phyloP scores from a whole-genome alignment of 345 rosid species.

The Citrus reticulata region DNA sequence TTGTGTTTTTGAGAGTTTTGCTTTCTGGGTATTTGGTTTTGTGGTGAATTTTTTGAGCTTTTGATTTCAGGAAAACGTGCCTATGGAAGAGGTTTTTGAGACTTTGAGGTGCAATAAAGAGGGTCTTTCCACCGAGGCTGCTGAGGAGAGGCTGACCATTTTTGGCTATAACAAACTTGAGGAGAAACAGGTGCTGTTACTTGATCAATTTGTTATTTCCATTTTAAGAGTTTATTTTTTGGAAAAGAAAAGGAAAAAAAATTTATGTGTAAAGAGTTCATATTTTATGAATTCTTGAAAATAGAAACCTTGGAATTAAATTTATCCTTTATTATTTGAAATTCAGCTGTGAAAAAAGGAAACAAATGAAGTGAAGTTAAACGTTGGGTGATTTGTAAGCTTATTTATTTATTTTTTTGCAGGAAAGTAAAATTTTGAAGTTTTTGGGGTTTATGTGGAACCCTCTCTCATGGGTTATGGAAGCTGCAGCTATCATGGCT shows the following conservation, averaged over 20 bases:
- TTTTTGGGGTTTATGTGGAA: constrained; percentile 74
- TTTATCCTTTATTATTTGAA: neutral
- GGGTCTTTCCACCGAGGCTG: constrained; percentile 58
- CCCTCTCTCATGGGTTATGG: constrained; percentile 79
- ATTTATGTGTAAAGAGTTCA: neutral
- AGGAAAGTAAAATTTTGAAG: constrained; percentile 62
- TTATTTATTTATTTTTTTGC: constrained; percentile 13
- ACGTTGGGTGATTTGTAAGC: no score
- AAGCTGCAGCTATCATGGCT: constrained; percentile 76
- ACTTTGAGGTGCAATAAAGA: constrained; percentile 49
- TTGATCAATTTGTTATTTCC: neutral
- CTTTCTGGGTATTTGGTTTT: constrained; percentile 10
- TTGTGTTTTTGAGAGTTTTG: neutral
- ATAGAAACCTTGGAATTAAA: neutral
- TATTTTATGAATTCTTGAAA: neutral
- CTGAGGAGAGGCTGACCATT: constrained; percentile 50
- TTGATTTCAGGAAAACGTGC: constrained; percentile 52
- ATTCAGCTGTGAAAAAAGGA: neutral
- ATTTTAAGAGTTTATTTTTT: neutral
- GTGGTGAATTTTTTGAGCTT: constrained; percentile 16
- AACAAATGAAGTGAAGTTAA: no score
- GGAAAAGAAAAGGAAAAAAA: neutral
- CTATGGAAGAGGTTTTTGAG: constrained; percentile 63
- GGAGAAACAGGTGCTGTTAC: constrained; percentile 46
- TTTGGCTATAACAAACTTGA: constrained; percentile 68